These are phyloP conservation scores for Fusarium devonianum DNA, from an alignment of 2,329 filamentous ascomycete species.

Conservation along the genomic window DNA sequence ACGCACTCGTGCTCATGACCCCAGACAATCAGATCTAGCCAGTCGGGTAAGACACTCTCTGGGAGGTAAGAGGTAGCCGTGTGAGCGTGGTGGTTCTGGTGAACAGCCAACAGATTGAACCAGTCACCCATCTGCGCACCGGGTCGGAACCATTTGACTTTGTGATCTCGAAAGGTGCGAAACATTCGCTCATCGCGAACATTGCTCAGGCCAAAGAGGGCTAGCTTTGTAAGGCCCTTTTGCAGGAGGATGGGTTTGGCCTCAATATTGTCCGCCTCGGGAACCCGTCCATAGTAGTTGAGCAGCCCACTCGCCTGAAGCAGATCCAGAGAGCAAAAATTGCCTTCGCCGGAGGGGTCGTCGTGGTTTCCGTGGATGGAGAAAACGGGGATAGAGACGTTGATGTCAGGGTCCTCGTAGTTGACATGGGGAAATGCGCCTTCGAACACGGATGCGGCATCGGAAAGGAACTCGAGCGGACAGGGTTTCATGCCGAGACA, in stretches of 20 bases:
- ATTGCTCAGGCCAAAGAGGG: slow-evolving; percentile 93
- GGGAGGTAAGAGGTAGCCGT: slow-evolving; percentile 93
- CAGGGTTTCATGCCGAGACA: slow-evolving; percentile 96
- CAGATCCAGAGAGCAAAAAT: slow-evolving; percentile 88
- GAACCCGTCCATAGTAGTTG: slow-evolving; percentile 94
- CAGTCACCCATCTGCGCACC: slow-evolving; percentile 82
- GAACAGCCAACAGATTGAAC: slow-evolving; percentile 95
- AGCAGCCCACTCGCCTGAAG: slow-evolving; percentile 89
- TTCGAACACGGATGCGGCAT: slow-evolving; percentile 89
- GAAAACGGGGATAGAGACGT: slow-evolving; percentile 95
- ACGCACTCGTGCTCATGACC: slow-evolving; percentile 97
- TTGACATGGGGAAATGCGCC: slow-evolving; percentile 93
- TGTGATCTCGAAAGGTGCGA: slow-evolving; percentile 88
- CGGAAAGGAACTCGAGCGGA: slow-evolving; percentile 91
- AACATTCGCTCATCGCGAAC: slow-evolving; percentile 95
- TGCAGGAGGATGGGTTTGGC: slow-evolving; percentile 92
- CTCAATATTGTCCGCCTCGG: slow-evolving; percentile 94
- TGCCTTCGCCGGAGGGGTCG: slow-evolving; percentile 95
- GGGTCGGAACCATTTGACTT: slow-evolving; percentile 92
- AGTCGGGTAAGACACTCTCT: slow-evolving; percentile 89
- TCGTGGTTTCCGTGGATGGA: slow-evolving; percentile 99
- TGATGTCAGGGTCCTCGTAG: slow-evolving; percentile 97
- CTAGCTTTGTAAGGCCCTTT: slow-evolving; percentile 91
- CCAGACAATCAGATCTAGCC: slow-evolving; percentile 92
- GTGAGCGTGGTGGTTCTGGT: slow-evolving; percentile 94